These are phyloP conservation scores for Escovopsis sp. DNA, from an alignment of 2,329 filamentous ascomycete species.

Conservation along the genomic window DNA sequence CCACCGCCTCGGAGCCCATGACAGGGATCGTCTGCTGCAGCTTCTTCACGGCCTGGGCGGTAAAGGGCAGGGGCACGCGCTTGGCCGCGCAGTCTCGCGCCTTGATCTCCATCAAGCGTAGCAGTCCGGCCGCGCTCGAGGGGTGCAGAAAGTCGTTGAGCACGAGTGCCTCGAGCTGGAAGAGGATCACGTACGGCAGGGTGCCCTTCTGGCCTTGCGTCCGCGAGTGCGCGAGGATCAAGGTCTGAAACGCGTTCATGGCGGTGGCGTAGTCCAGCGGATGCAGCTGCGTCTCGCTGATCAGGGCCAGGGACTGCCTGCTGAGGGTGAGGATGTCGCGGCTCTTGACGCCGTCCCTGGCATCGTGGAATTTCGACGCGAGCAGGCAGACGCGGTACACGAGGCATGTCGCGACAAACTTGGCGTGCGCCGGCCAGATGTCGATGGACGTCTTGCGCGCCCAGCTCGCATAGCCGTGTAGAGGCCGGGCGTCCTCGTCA, in stretches of 20 bases:
- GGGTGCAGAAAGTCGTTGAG: conserved; percentile 49
- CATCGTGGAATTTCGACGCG: not conserved
- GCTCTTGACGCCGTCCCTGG: conserved; percentile 9
- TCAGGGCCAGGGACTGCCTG: conserved; percentile 10
- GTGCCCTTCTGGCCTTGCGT: conserved; percentile 12
- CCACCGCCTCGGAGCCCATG: conserved; percentile 34
- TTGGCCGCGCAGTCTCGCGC: conserved; percentile 12
- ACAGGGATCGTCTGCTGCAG: conserved; percentile 38
- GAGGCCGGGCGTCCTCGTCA: not conserved
- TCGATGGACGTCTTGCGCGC: conserved; percentile 16
- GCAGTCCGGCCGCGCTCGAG: conserved; percentile 28
- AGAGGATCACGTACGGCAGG: conserved; percentile 36
- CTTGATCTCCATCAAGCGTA: conserved; percentile 24
- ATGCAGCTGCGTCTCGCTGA: conserved; percentile 1
- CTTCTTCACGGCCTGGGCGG: conserved; percentile 36
- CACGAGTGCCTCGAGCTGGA: conserved; percentile 48
- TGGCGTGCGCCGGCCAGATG: conserved; percentile 14
- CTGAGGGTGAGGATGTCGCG: conserved; percentile 12
- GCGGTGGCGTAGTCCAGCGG: conserved; percentile 9
- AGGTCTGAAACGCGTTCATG: conserved; percentile 19
- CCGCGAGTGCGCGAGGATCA: conserved; percentile 11
- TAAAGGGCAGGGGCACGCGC: conserved; percentile 22
- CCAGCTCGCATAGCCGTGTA: conserved; percentile 5
- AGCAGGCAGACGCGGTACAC: conserved; percentile 24
- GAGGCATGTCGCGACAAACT: conserved; percentile 25